phyloP scores from a whole-genome alignment of 148 eudicot genomes.

The Rheum nobile region DNA sequence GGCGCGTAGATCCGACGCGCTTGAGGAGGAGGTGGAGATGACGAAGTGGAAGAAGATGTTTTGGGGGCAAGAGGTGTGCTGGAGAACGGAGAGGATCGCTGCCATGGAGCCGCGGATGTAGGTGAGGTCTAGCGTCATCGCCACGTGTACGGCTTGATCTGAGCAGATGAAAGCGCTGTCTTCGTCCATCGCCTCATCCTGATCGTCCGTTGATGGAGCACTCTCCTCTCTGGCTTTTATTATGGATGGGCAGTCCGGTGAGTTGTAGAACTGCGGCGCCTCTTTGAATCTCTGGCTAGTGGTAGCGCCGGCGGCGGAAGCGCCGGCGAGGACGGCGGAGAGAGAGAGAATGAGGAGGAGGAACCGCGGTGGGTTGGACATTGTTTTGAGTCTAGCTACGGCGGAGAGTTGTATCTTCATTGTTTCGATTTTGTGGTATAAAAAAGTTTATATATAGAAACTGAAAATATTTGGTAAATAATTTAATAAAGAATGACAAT shows the following conservation, averaged over 20 bases:
- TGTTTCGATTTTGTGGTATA: not conserved
- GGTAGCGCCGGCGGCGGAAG: not conserved
- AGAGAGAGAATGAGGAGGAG: not conserved
- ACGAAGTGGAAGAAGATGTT: constrained; percentile 63
- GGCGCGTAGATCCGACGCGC: constrained; percentile 33
- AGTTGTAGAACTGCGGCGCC: constrained; percentile 68
- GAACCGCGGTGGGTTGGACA: constrained; percentile 4
- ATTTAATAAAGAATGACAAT: not conserved
- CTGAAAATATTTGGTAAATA: not conserved
- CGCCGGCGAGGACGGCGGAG: not conserved
- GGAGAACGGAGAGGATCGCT: constrained; percentile 65
- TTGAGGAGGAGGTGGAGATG: constrained; percentile 22
- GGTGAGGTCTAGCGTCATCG: constrained; percentile 72
- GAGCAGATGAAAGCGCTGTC: constrained; percentile 23
- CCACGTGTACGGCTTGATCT: constrained; percentile 52
- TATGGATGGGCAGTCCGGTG: constrained; percentile 38
- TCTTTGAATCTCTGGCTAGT: constrained; percentile 38
- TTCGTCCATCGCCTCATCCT: not conserved
- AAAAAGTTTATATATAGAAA: not conserved
- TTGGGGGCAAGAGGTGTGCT: constrained; percentile 75
- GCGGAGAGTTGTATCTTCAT: not conserved
- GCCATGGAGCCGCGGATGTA: constrained; percentile 90
- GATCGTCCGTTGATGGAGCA: not conserved
- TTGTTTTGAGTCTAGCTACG: constrained; percentile 6
- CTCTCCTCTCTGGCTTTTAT: not conserved